Evolutionary conservation across 805 yeast species (phyloP).

Genomic region (Tetrapisispora iriomotensis): DNA sequence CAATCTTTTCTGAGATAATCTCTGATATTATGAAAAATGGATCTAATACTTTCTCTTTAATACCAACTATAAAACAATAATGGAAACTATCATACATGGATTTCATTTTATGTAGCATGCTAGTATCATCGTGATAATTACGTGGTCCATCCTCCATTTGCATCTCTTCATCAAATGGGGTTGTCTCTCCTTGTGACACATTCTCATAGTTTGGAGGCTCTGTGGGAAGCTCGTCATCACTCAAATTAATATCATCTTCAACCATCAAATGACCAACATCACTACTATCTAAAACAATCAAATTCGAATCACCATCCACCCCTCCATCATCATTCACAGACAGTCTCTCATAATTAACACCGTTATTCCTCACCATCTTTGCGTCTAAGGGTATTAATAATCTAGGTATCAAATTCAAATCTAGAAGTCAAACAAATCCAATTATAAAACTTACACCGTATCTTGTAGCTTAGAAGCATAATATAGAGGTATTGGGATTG

Average conservation of each 20-base stretch:
- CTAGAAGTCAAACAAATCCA: too few species aligned
- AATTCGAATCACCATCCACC: not conserved
- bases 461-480: too few species aligned
- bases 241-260: not conserved
- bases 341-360: too few species aligned
- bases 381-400: too few species aligned
- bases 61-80: constrained; percentile 11
- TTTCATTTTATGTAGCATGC: constrained; percentile 5
- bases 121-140: not conserved
- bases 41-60: constrained; percentile 33
- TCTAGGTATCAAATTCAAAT: too few species aligned
- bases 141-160: constrained; percentile 33
- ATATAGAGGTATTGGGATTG: too few species aligned
- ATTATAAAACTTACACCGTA: too few species aligned
- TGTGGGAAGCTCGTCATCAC: constrained; percentile 14
- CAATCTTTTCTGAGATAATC: constrained; percentile 36
- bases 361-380: too few species aligned
- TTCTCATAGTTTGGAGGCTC: constrained; percentile 23
- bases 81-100: constrained; percentile 1
- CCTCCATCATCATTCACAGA: not conserved
- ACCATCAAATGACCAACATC: not conserved
- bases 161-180: not conserved
- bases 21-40: constrained; percentile 36
- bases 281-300: too few species aligned
- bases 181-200: constrained; percentile 20